Base-by-base conservation (phyloP, 2,329 filamentous ascomycete species). In the Sarocladium oryzae region DNA sequence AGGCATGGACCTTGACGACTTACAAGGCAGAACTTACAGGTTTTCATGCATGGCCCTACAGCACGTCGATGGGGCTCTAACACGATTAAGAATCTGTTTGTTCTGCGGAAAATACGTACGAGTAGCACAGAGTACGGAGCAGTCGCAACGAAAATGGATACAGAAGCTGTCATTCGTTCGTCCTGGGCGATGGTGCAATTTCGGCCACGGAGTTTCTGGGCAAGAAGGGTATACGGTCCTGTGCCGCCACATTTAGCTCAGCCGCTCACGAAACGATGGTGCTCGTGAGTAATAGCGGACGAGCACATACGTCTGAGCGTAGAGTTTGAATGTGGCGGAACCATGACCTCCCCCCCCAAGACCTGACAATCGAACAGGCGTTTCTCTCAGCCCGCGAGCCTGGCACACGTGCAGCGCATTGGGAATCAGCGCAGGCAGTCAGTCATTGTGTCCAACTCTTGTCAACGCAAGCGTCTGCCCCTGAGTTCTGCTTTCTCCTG, bases 71-170 rank as follows among this genome's bases (percentile, higher is more conserved):
- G 40, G 21, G 37, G 4, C 15, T n/a, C 20, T 40, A 20, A 6
- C 8, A 40, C 37, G 16, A 20, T 20, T n/a, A 21, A 20, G 20
- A 26, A 26, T 43, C n/a, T 43, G 21, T n/a, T 43, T 18, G 21
- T 6, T 40, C 40, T 43, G 40, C 40, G 21, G 37, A 43, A 26
- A n/a, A n/a, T n/a, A n/a, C n/a, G n/a, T n/a, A n/a, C n/a, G n/a
- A n/a, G n/a, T n/a, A n/a, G n/a, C n/a, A n/a, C n/a, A n/a, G n/a
- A n/a, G n/a, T n/a, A n/a, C n/a, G n/a, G n/a, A n/a, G n/a, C n/a
- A n/a, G n/a, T n/a, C n/a, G n/a, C n/a, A n/a, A n/a, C n/a, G n/a
- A n/a, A n/a, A n/a, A n/a, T n/a, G n/a, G n/a, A n/a, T 15, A 18
- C 8, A 15, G 11, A 37, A 16, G 8, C 35, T 37, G 35, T 7